These are phyloP conservation scores for Mycena maculata DNA, from an alignment of 768 basidiomycete genomes.

Conservation along the genomic window DNA sequence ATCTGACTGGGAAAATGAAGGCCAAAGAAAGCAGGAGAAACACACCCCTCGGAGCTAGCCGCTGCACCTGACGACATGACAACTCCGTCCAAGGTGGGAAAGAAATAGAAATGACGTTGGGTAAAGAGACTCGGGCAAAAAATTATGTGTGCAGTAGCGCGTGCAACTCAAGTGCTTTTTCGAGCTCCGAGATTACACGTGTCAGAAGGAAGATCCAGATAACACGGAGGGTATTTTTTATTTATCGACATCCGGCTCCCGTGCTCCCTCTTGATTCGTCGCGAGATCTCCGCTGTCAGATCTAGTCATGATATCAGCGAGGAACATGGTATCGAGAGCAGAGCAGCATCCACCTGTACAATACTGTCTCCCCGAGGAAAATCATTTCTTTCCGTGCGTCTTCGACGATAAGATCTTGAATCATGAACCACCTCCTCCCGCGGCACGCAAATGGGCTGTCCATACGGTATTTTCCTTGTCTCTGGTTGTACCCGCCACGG, in stretches of 20 bases:
- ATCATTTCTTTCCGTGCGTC: constrained; percentile 98
- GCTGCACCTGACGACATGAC: neutral
- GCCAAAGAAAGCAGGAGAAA: constrained; percentile 1
- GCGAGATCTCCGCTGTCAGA: constrained; percentile 73
- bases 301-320: constrained; percentile 49
- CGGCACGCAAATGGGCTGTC: constrained; percentile 89
- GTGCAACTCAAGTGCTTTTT: neutral
- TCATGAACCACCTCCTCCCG: constrained; percentile 88
- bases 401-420: constrained; percentile 96
- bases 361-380: constrained; percentile 94
- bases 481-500: constrained; percentile 93
- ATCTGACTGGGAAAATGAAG: constrained; percentile 1
- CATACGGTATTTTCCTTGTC: constrained; percentile 93
- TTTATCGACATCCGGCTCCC: constrained; percentile 46
- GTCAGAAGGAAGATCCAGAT: constrained; percentile 19
- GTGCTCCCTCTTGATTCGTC: constrained; percentile 40
- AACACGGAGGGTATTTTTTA: constrained; percentile 27
- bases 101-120: constrained; percentile 21
- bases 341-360: constrained; percentile 76
- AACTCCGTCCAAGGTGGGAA: neutral
- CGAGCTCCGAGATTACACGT: constrained; percentile 16
- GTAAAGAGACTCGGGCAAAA: neutral
- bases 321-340: constrained; percentile 19
- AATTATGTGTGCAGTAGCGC: neutral
- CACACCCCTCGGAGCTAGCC: neutral